Percentiles rank a stretch among this genome's conserved stretches.
Evolutionary conservation across 2,329 filamentous ascomycete species (phyloP).

Genomic region (Byssothecium circinans): DNA sequence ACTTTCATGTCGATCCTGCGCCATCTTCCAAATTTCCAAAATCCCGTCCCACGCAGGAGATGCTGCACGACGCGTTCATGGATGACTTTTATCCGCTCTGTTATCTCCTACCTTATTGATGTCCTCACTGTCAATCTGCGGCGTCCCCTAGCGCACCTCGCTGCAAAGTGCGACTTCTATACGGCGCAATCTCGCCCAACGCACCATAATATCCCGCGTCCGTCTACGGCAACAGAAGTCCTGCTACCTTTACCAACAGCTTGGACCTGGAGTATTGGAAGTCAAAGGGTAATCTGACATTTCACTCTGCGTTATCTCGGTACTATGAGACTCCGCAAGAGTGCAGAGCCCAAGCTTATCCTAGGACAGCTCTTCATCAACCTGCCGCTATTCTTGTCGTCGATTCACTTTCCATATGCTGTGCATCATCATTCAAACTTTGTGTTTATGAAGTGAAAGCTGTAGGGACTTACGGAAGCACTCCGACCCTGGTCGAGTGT

Average conservation of each 20-base stretch:
- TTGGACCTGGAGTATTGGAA: conserved; percentile 16
- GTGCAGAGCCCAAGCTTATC: not conserved
- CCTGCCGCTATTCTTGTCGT: not conserved
- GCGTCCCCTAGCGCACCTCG: conserved; percentile 7
- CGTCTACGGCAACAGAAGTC: conserved; percentile 4
- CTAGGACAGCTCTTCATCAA: conserved; percentile 1
- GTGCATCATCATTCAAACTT: not conserved
- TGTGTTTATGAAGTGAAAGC: not conserved
- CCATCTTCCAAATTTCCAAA: not conserved
- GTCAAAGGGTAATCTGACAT: conserved; percentile 8
- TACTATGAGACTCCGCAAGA: conserved; percentile 3
- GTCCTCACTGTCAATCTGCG: conserved; percentile 10
- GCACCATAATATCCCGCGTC: conserved; percentile 14
- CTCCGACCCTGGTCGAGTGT: not conserved
- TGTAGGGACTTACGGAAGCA: not conserved
- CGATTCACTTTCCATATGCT: not conserved
- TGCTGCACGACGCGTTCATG: not conserved
- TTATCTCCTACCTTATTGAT: conserved; percentile 4
- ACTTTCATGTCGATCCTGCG: not conserved
- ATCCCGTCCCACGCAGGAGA: not conserved
- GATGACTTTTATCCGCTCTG: not conserved
- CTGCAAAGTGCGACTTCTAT: conserved; percentile 10
- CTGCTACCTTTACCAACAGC: not conserved
- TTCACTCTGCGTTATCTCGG: conserved; percentile 1
- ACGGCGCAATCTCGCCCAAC: conserved; percentile 15